Evolutionary conservation across 192 early-diverging fungal genomes (phyloP), one percentile per base, ranked within the genome.

Genomic region (Coemansia aciculifera): DNA sequence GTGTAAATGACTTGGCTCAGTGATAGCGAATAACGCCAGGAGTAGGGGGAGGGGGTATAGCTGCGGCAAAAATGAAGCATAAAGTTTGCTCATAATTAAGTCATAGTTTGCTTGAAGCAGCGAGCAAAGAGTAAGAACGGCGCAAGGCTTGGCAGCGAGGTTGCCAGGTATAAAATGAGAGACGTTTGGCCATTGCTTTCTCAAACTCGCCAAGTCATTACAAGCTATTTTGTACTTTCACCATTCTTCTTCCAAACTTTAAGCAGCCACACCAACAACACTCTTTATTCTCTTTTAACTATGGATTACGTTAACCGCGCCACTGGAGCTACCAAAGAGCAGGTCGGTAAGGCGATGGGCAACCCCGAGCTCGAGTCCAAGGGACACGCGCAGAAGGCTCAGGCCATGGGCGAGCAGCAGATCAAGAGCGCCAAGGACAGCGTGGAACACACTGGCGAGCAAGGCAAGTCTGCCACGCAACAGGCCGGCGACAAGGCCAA

Each of bases 231-330:
- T 48, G 5, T 2, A 27, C 24, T 27, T 0, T 12, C 11, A 29
- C 24, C 24, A 29, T 17, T 17, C 3, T 29, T 29, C 51, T 52
- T 52, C 51, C 13, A 11, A 52, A 13, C 24, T 12, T 12, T 29
- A 13, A 52, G 51, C 51, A 52, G 15, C 13, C 23, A 13, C 8
- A 52, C 15, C 51, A 51, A 51, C 12, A 11, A 1, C 7, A 21
- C 44, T 24, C 2, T 29, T 11, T 31, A 3, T 52, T 8, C 19
- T 13, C 4, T 49, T 7, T 37, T 34, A 10, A 69, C n/a, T n/a
- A 73, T 73, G 71, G 60, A 59, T 1, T 67, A 67, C 60, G 19
- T 61, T 31, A 73, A 73, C 60, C 64, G 66, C 34, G 65, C 71
- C 15, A 39, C 65, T 37, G 71, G 71, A 21, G 29, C 49, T 29